Conservation (phyloP, 2,329 filamentous ascomycete species). For the Mycocentrospora acerina region DNA sequence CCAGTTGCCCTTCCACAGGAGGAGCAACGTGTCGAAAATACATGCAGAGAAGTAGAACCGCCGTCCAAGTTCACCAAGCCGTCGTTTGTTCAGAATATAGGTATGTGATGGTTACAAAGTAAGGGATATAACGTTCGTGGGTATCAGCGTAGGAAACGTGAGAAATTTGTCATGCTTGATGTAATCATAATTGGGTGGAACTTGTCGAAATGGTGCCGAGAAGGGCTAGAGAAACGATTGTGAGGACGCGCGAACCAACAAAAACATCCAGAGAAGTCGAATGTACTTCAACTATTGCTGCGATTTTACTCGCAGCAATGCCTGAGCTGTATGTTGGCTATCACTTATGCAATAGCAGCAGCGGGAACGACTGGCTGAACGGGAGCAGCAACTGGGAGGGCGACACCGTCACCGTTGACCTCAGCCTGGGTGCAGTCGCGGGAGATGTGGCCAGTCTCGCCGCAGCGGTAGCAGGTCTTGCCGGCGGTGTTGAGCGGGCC, state of each 20-base stretch:
- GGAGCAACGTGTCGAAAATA: slow-evolving; percentile 9
- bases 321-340: slow-evolving; percentile 1
- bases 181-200: slow-evolving; percentile 42
- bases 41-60: slow-evolving; percentile 18
- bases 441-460: slow-evolving; percentile 93
- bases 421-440: slow-evolving; percentile 86
- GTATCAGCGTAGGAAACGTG: slow-evolving; percentile 49
- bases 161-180: slow-evolving; percentile 39
- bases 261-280: slow-evolving; percentile 10
- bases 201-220: slow-evolving; percentile 38
- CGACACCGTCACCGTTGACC: slow-evolving; percentile 46
- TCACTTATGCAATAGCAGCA: slow-evolving; percentile 39
- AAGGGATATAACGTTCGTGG: slow-evolving; percentile 45
- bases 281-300: slow-evolving; percentile 13
- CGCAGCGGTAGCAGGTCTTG: slow-evolving; percentile 98
- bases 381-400: slow-evolving; percentile 24
- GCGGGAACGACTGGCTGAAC: slow-evolving; percentile 46
- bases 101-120: slow-evolving; percentile 41
- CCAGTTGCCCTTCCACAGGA: slow-evolving; percentile 7
- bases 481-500: slow-evolving; percentile 92
- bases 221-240: slow-evolving; percentile 35
- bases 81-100: slow-evolving; percentile 38
- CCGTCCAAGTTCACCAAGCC: slow-evolving; percentile 40
- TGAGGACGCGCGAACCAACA: slow-evolving; percentile 19
- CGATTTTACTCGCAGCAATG: slow-evolving; percentile 21